Conservation (phyloP, 1,139 yeast genomes). For the Spencermartinsiella ligniputridi region DNA sequence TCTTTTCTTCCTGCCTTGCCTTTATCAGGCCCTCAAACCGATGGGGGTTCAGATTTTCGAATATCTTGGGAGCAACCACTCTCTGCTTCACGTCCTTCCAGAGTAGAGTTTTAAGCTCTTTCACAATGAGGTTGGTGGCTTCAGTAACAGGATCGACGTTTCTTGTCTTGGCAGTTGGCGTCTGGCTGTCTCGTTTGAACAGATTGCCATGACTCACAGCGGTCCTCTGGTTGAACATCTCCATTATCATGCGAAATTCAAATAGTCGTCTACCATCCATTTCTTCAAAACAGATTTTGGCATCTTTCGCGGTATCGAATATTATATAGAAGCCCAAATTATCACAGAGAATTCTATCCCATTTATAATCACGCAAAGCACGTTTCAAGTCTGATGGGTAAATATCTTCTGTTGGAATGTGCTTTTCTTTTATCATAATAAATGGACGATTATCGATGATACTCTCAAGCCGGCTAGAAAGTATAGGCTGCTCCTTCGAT, state of each 20-base stretch:
- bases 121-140: slow-evolving; percentile 54
- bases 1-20: slow-evolving; percentile 9
- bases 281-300: slow-evolving; percentile 58
- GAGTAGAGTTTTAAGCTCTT: slow-evolving; percentile 61
- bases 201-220: not conserved
- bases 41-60: slow-evolving; percentile 57
- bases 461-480: slow-evolving; percentile 20
- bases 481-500: not conserved
- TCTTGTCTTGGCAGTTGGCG: not conserved
- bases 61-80: slow-evolving; percentile 64
- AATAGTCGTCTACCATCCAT: slow-evolving; percentile 60
- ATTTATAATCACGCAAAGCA: slow-evolving; percentile 50
- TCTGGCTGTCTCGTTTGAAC: not conserved
- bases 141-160: slow-evolving; percentile 41
- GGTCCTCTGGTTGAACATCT: slow-evolving; percentile 34
- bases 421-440: slow-evolving; percentile 50
- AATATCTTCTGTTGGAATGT: slow-evolving; percentile 48
- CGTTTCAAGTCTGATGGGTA: slow-evolving; percentile 53
- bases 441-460: slow-evolving; percentile 53
- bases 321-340: slow-evolving; percentile 65
- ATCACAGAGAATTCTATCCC: slow-evolving; percentile 63
- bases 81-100: slow-evolving; percentile 73
- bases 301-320: slow-evolving; percentile 60
- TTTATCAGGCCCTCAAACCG: slow-evolving; percentile 46
- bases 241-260: slow-evolving; percentile 54